Evolutionary conservation across 1,284 basidiomycete species (phyloP).

Genomic region (Trichosporon asahii): DNA sequence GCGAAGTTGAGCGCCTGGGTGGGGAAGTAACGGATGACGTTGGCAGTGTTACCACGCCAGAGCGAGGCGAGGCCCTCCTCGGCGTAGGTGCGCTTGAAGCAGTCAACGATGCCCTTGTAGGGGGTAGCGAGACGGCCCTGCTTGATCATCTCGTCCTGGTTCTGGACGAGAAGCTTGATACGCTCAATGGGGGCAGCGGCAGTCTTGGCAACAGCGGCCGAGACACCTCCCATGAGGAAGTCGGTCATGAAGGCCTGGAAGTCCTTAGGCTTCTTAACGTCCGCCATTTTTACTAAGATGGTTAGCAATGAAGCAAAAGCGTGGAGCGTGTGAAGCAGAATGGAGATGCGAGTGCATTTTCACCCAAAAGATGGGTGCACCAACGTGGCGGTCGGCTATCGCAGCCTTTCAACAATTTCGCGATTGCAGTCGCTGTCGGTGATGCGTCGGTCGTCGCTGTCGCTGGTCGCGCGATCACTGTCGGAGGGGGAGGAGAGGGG

Average conservation of each 20-base stretch:
- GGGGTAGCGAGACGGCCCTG: conserved; percentile 86
- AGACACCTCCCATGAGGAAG: conserved; percentile 54
- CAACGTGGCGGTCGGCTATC: not conserved
- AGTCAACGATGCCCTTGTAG: conserved; percentile 91
- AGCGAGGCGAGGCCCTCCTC: conserved; percentile 88
- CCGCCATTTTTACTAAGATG: conserved; percentile 37
- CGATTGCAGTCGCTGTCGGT: not conserved
- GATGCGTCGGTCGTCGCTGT: not conserved
- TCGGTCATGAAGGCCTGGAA: conserved; percentile 52
- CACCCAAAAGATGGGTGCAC: not conserved
- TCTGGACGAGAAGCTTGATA: conserved; percentile 95
- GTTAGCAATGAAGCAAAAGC: conserved; percentile 1
- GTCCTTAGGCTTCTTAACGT: conserved; percentile 52
- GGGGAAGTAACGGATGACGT: conserved; percentile 97
- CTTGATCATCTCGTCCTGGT: conserved; percentile 81
- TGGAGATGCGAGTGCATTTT: not conserved
- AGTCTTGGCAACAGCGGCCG: conserved; percentile 86
- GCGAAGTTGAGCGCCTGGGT: conserved; percentile 95
- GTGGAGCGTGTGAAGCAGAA: not conserved
- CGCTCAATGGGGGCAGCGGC: conserved; percentile 98
- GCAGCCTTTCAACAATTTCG: not conserved
- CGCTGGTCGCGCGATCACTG: not conserved
- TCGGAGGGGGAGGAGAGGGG: not conserved
- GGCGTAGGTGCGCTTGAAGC: conserved; percentile 77
- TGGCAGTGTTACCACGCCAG: conserved; percentile 96